These are phyloP conservation scores for Colletotrichum salicis DNA, from an alignment of 2,329 filamentous ascomycete genomes.

Conservation along the genomic window DNA sequence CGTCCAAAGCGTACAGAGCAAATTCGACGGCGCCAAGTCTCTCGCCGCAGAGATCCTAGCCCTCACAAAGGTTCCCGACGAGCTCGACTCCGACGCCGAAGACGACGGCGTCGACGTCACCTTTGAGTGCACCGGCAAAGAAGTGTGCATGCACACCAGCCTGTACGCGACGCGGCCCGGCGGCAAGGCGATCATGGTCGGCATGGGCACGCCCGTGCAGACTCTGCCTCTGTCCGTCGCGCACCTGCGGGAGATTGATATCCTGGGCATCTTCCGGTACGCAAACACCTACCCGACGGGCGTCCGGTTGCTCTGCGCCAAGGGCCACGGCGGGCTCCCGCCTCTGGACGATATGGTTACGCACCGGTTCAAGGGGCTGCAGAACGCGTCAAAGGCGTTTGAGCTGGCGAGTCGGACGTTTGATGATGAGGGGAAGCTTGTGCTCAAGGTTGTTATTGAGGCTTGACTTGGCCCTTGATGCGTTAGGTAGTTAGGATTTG, in stretches of 20 bases:
- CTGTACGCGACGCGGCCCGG: slow-evolving; percentile 77
- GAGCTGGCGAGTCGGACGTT: slow-evolving; percentile 75
- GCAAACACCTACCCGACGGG: slow-evolving; percentile 79
- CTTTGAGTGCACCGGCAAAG: slow-evolving; percentile 83
- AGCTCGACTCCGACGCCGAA: slow-evolving; percentile 52
- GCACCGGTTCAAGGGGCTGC: slow-evolving; percentile 74
- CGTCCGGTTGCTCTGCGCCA: slow-evolving; percentile 68
- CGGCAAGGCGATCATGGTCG: slow-evolving; percentile 79
- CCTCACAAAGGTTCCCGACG: slow-evolving; percentile 44
- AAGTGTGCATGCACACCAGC: slow-evolving; percentile 78
- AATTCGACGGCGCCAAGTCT: slow-evolving; percentile 61
- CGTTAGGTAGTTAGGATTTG: background rate
- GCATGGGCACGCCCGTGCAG: slow-evolving; percentile 82
- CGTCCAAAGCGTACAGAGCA: slow-evolving; percentile 58
- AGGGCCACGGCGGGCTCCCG: slow-evolving; percentile 59
- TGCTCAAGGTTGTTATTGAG: slow-evolving; percentile 78
- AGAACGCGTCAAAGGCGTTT: slow-evolving; percentile 71
- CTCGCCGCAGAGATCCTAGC: slow-evolving; percentile 62
- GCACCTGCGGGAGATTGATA: slow-evolving; percentile 79
- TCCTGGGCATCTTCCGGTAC: slow-evolving; percentile 79
- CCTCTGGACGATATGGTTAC: slow-evolving; percentile 78
- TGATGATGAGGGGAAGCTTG: slow-evolving; percentile 74
- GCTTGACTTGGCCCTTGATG: slow-evolving; percentile 45
- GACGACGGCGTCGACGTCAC: slow-evolving; percentile 75
- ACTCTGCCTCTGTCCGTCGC: slow-evolving; percentile 79